phyloP scores from a whole-genome alignment of 768 basidiomycete species.

The Clitopilus passeckerianus region DNA sequence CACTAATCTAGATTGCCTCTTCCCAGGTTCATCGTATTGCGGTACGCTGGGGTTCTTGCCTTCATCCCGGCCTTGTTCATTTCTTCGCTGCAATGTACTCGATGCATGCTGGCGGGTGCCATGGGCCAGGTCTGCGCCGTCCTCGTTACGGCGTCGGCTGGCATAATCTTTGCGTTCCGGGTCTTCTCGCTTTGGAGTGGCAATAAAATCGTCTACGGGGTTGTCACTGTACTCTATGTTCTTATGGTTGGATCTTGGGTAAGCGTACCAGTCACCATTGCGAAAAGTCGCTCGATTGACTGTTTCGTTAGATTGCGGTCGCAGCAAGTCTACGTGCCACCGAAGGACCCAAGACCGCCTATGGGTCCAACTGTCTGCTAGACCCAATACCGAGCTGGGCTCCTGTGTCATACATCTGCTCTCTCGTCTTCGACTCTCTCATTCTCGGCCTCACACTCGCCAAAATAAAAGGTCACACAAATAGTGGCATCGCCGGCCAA shows the following conservation, averaged over 20 bases:
- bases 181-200: constrained; percentile 27
- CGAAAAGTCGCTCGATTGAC: background rate
- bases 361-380: constrained; percentile 29
- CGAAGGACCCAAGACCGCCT: constrained; percentile 17
- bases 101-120: constrained; percentile 24
- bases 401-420: constrained; percentile 25
- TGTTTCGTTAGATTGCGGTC: constrained; percentile 21
- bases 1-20: background rate
- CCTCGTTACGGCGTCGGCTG: constrained; percentile 23
- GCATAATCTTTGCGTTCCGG: constrained; percentile 26
- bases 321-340: constrained; percentile 22
- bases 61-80: constrained; percentile 21
- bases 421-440: constrained; percentile 22
- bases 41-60: constrained; percentile 25
- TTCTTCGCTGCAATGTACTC: constrained; percentile 18
- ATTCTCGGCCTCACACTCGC: constrained; percentile 19
- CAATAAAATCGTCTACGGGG: constrained; percentile 16
- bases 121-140: constrained; percentile 23
- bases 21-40: constrained; percentile 24
- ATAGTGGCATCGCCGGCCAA: constrained; percentile 16
- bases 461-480: constrained; percentile 16
- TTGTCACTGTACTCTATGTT: constrained; percentile 17
- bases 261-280: background rate
- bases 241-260: constrained; percentile 27
- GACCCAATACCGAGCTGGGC: constrained; percentile 24